phyloP scores from a whole-genome alignment of 257 asterid genomes.

The Scutellaria baicalensis region DNA sequence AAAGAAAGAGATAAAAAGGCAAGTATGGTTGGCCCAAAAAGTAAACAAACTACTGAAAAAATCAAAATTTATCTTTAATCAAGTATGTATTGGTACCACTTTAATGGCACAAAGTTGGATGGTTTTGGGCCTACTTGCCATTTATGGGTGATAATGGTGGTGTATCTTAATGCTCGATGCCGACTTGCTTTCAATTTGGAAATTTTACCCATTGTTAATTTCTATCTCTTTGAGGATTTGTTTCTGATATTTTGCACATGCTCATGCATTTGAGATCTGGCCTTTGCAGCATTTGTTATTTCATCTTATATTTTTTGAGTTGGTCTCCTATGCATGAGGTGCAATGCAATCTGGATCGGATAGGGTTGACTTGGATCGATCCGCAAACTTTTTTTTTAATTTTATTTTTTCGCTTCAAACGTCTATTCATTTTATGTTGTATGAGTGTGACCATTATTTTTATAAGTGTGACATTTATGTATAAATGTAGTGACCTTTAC shows the following conservation, averaged over 20 bases:
- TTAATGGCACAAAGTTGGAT: slow-evolving; percentile 15
- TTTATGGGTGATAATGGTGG: background rate
- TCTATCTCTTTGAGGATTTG: background rate
- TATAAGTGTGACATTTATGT: too few relatives aligned
- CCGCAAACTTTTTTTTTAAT: too few relatives aligned
- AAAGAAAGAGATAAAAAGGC: background rate
- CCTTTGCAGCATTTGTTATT: too few relatives aligned
- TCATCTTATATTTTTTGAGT: too few relatives aligned
- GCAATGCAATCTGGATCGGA: too few relatives aligned
- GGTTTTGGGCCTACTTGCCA: slow-evolving; percentile 16
- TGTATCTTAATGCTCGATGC: background rate
- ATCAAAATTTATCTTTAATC: background rate
- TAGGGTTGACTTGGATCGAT: too few relatives aligned
- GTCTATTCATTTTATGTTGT: too few relatives aligned
- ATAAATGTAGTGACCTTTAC: too few relatives aligned
- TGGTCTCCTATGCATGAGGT: too few relatives aligned
- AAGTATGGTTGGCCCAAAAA: background rate
- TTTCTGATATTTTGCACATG: background rate
- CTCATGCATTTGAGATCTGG: too few relatives aligned
- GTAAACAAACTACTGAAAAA: background rate
- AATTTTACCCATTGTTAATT: background rate
- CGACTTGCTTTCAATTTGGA: background rate
- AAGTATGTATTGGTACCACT: background rate
- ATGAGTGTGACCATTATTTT: too few relatives aligned
- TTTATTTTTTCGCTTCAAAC: too few relatives aligned